These are phyloP conservation scores for Aureobasidium melanogenum DNA, from an alignment of 2,329 filamentous ascomycete species.

Conservation along the genomic window DNA sequence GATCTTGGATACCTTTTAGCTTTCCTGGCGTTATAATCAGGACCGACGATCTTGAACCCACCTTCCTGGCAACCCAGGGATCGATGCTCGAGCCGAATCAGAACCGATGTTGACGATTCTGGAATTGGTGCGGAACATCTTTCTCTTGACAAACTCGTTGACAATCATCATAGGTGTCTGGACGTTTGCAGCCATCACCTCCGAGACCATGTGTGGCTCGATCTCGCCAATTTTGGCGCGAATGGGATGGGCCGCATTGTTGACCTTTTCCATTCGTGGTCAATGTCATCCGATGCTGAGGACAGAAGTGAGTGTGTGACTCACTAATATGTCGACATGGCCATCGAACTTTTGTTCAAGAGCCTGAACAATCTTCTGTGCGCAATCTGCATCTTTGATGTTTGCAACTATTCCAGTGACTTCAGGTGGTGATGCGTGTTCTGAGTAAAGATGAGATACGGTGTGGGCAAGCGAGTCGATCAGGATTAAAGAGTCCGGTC, in stretches of 20 bases:
- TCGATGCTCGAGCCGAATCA: slow-evolving; percentile 13
- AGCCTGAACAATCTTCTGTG: slow-evolving; percentile 13
- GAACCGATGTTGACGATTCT: slow-evolving; percentile 21
- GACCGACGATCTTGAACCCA: neutral
- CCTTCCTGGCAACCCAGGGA: neutral
- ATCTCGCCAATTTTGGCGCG: slow-evolving; percentile 12
- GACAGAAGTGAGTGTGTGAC: too few species aligned
- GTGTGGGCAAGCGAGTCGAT: slow-evolving; percentile 22
- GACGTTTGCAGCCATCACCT: slow-evolving; percentile 17
- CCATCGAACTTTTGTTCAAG: slow-evolving; percentile 16
- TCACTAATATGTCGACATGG: slow-evolving; percentile 19
- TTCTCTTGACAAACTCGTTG: slow-evolving; percentile 17
- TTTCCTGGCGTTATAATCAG: neutral
- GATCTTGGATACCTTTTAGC: neutral
- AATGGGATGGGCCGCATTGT: slow-evolving; percentile 17
- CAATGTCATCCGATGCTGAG: too few species aligned
- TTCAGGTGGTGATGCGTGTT: slow-evolving; percentile 11
- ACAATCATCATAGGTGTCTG: slow-evolving; percentile 20
- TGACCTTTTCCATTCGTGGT: slow-evolving; percentile 3
- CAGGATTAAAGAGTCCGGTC: slow-evolving; percentile 18
- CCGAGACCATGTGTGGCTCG: slow-evolving; percentile 15
- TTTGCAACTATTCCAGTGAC: slow-evolving; percentile 20
- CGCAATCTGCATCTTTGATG: slow-evolving; percentile 17
- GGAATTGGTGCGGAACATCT: slow-evolving; percentile 15
- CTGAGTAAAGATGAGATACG: slow-evolving; percentile 16